phyloP scores from a whole-genome alignment of 2,329 filamentous ascomycete genomes.

The Aspergillus aculeatinus region DNA sequence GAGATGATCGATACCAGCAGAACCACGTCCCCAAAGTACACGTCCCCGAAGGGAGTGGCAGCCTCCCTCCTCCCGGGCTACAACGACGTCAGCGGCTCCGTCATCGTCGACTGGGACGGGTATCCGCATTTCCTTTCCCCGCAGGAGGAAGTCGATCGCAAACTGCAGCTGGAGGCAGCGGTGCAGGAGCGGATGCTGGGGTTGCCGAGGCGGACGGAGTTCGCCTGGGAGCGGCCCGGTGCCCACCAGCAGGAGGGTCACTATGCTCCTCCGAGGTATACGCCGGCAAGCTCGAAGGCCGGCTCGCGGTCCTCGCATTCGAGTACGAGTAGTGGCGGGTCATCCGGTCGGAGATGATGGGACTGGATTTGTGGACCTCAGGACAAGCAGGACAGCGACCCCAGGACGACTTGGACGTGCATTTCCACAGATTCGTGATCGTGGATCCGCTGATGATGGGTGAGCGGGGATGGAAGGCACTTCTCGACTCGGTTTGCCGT shows the following conservation, averaged over 20 bases:
- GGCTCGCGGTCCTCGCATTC: background rate
- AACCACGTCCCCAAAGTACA: background rate
- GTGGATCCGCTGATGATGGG: too few species aligned
- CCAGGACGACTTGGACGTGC: too few species aligned
- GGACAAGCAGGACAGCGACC: too few species aligned
- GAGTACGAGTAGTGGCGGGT: background rate
- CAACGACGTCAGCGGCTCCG: conserved; percentile 28
- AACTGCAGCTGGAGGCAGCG: conserved; percentile 18
- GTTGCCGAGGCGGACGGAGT: conserved; percentile 21
- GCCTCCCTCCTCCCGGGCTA: conserved; percentile 21
- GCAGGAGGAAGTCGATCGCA: conserved; percentile 24
- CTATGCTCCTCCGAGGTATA: conserved; percentile 16
- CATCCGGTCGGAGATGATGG: background rate
- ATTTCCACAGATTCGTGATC: too few species aligned
- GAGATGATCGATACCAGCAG: conserved; percentile 6
- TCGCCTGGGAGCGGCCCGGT: conserved; percentile 20
- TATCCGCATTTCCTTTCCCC: conserved; percentile 26
- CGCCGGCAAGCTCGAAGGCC: conserved; percentile 6
- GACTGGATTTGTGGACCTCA: background rate
- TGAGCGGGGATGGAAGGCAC: too few species aligned
- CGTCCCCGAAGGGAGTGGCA: background rate
- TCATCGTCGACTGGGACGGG: conserved; percentile 26
- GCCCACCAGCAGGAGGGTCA: background rate
- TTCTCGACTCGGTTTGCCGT: too few species aligned
- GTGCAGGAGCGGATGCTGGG: conserved; percentile 29